Evolutionary conservation across 768 basidiomycete genomes (phyloP), one percentile per base, ranked within the genome.

Genomic region (Termitomyces sp.): DNA sequence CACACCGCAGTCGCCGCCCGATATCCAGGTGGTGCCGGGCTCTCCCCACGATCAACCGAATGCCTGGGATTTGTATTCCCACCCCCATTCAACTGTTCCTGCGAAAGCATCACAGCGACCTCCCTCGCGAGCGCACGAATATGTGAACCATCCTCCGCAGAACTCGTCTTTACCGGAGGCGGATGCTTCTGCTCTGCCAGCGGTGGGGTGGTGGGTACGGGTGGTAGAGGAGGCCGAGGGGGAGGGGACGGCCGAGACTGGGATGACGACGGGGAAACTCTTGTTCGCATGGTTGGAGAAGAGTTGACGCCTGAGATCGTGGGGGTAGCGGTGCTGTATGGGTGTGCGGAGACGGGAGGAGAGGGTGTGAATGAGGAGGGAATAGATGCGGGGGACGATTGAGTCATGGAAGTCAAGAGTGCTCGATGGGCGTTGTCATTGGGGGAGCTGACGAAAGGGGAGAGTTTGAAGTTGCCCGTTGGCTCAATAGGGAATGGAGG

Each of bases 101-200:
- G 66, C 61, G 67, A 59, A 12, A 72, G 59, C 37, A 69, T 62
- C 12, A 46, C 60, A 19, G 68, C 68, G 9, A 72, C 69, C 59
- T 70, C 66, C 54, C 65, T 65, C 34, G 71, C 71, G 11, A 72
- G 64, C n/a, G 63, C 51, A 23, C 65, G 62, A 12, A 72, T 65
- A 54, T 70, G 59, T 17, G 57, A 46, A 5, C 34, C 19, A 23
- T 45, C 37, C 21, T 45, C 38, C 41, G 14, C 2, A 40, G 37
- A 29, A n/a, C 8, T 14, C 19, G 37, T 41, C 2, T 19, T 40
- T 2, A 9, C 9, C 5, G 55, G 38, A 5, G 37, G 47, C 19
- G 53, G 43, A 17, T 49, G 32, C 19, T 57, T 57, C 23, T 50
- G 37, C 16, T 57, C 56, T 17, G 5, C 17, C 8, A 14, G 11